Evolutionary conservation across 2,329 filamentous ascomycete species (phyloP), one percentile per base, ranked within the genome.

Genomic region (Cladosporium sp.): DNA sequence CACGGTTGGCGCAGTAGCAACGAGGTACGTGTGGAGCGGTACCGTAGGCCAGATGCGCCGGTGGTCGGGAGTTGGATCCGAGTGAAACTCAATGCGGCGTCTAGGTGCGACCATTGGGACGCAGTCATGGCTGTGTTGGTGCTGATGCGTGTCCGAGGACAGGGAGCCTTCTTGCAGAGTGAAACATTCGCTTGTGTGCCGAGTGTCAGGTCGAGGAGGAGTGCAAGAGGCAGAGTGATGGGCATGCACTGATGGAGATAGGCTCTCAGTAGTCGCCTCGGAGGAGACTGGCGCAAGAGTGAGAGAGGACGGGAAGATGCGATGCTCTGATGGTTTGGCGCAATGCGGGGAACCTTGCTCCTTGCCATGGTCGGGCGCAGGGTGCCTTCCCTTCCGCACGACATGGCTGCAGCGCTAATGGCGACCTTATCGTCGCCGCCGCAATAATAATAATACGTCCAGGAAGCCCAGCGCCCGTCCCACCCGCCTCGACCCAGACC

Each of bases 31-130:
- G 31, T 33, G 31, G 26, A 46, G 52, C 52, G 26, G 52, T 55
- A 55, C 52, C 52, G n/a, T 33, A 55, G 52, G 52, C 55, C 33
- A 40, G 55, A 57, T 40, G 55, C 55, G 55, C 55, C 55, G 55
- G 55, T 57, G 52, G 11, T 57, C 55, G 55, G 55, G 55, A 28
- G 55, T 57, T 40, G 55, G 55, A 57, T 40, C 55, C 55, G 55
- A 57, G 55, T 33, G 55, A 57, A 57, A 57, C 33, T 40, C 55
- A 57, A 57, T 57, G 55, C 55, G 31, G 55, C 55, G 33, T 28
- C 33, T 57, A 33, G 55, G 55, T 57, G 55, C 55, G 55, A 57
- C 55, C 33, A 35, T 57, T 57, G 55, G 55, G 21, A 57, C 31
- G 55, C 29, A 16, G 55, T 57, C 55, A 16, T 28, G 49, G 33